Evolutionary conservation across 1,139 yeast genomes (phyloP).

Genomic region (Arxiozyma slooffiae): DNA sequence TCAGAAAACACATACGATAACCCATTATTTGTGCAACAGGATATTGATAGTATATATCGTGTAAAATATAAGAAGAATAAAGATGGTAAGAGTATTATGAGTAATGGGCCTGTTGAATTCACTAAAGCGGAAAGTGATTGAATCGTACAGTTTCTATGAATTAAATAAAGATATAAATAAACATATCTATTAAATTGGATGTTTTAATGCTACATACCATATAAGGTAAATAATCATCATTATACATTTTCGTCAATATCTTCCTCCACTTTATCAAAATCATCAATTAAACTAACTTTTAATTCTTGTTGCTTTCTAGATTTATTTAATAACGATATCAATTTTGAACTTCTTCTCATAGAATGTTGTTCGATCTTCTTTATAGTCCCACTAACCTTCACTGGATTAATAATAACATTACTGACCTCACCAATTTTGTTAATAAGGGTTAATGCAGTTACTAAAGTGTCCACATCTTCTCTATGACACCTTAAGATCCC

Average conservation of each 20-base stretch:
- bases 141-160: not conserved
- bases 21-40: conserved; percentile 47
- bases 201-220: not conserved
- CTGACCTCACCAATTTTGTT: conserved; percentile 40
- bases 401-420: conserved; percentile 49
- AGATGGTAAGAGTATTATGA: conserved; percentile 1
- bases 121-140: conserved; percentile 23
- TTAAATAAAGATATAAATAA: not conserved
- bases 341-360: conserved; percentile 36
- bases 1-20: conserved; percentile 47
- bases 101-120: conserved; percentile 43
- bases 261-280: conserved; percentile 1
- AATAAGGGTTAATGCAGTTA: conserved; percentile 66
- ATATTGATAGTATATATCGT: conserved; percentile 41
- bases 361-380: conserved; percentile 70
- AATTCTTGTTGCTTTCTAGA: conserved; percentile 5
- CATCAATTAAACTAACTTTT: not conserved
- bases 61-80: conserved; percentile 20
- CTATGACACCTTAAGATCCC: conserved; percentile 77
- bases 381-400: conserved; percentile 79
- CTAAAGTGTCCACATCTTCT: conserved; percentile 49
- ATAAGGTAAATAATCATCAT: not conserved
- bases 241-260: not conserved
- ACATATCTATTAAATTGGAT: not conserved
- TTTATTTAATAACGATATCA: conserved; percentile 29